A percentile compares a stretch with the other conserved stretches of the same genome.
phyloP scores from a whole-genome alignment of 2,329 filamentous ascomycete species.

The Monilinia fructigena region DNA sequence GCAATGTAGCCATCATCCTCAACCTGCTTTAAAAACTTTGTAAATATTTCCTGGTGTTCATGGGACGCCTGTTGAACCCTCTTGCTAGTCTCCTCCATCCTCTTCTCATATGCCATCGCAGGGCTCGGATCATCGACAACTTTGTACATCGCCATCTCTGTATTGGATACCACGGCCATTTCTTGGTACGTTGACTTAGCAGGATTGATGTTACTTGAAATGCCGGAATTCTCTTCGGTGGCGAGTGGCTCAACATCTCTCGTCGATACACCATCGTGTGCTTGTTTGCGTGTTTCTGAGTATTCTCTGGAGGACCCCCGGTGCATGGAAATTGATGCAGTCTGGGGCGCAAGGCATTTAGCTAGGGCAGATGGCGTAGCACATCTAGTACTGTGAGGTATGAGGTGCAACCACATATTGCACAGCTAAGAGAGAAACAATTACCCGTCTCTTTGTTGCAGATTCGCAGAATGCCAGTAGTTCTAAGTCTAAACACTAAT shows the following conservation, averaged over 20 bases:
- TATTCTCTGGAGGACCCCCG: neutral
- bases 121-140: neutral
- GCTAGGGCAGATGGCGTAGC: neutral
- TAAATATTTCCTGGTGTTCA: neutral
- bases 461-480: constrained; percentile 4
- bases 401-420: constrained; percentile 6
- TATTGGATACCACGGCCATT: neutral
- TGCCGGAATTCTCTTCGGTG: neutral
- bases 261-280: neutral
- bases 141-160: neutral
- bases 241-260: neutral
- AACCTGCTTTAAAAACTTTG: constrained; percentile 1
- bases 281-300: neutral
- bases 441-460: neutral
- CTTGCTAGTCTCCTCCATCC: neutral
- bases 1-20: constrained; percentile 10
- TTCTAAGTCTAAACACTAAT: neutral
- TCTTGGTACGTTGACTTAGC: neutral
- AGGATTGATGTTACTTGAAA: neutral
- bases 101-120: neutral
- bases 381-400: constrained; percentile 1
- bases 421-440: neutral
- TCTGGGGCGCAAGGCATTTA: neutral
- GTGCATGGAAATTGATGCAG: neutral
- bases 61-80: neutral